Conservation (phyloP, 305 asterid genomes). For the Rubia occidens region DNA sequence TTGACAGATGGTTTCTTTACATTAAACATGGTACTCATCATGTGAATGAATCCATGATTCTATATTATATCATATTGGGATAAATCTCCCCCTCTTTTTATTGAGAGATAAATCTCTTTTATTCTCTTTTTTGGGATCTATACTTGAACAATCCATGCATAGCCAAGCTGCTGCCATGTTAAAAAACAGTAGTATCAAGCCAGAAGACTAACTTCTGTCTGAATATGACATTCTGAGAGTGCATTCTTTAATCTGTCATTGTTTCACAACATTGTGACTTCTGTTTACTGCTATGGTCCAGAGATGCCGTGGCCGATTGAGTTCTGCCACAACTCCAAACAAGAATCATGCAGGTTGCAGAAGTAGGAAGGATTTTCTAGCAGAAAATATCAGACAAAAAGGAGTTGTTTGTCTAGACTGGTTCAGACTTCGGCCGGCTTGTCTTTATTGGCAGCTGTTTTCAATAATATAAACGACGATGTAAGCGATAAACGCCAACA, state of each 20-base stretch:
- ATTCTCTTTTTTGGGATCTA: neutral
- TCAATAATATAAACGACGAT: slow-evolving; percentile 11
- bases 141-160: neutral
- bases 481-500: slow-evolving; percentile 32
- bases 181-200: slow-evolving; percentile 1
- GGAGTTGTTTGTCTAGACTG: neutral
- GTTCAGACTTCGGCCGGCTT: slow-evolving; percentile 30
- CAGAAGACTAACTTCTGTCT: neutral
- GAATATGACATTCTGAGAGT: neutral
- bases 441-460: slow-evolving; percentile 8
- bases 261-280: slow-evolving; percentile 3
- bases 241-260: neutral
- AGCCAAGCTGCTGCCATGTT: neutral
- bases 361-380: neutral
- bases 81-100: neutral
- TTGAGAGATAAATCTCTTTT: neutral
- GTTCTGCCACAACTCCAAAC: neutral
- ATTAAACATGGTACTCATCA: neutral
- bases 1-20: neutral
- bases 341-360: neutral
- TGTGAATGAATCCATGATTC: neutral
- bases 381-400: neutral
- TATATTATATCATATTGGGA: too few relatives aligned
- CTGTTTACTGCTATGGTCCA: neutral
- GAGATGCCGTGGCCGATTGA: neutral